Evolutionary conservation across 2,329 filamentous ascomycete species (phyloP), one percentile per base, ranked within the genome.

Genomic region (Phialocephala sp.): DNA sequence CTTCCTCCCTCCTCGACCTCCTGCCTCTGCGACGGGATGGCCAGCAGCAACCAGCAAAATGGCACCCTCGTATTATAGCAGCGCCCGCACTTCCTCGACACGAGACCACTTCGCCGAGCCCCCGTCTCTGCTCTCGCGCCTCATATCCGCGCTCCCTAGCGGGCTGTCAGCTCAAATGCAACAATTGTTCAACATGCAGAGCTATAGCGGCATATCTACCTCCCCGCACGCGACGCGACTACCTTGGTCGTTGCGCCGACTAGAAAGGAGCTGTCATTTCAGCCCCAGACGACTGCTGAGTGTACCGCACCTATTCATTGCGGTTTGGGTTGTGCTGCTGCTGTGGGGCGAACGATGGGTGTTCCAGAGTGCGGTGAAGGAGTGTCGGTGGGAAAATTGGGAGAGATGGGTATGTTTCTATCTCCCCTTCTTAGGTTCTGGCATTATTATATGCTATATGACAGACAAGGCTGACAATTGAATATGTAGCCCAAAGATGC

Each of bases 371-470:
- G 88, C 86, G 66, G 86, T 97, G 18, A 81, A 85, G 63, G 83
- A 81, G 60, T 99, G 95, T 78, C 80, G 86, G 62, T 99, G 95
- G 95, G 84, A 87, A 41, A 86, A 85, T 47, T 99, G 95, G 95
- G 95, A 99, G 82, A 85, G 87, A 78, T 99, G 95, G 94, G 93
- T 97, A 83, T 75, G 86, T 73, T 15, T 50, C n/a, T 41, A 15
- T 11, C 18, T 60, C 50, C 57, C 57, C 24, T 64, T 52, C 66
- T 62, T 64, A 66, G 3, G 3, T 32, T 32, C 27, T 32, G 27
- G 27, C 27, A 32, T 32, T 32, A 6, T 3, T 3, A 3, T 3
- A 3, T 32, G 27, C 3, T 32, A 32, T 64, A 11, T 55, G 50
- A 24, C 20, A 32, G 36, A 60, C 61, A 66, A 70, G 70, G 60